Percentiles rank a stretch among this genome's conserved stretches.
Evolutionary conservation across 148 eudicot genomes (phyloP).

Genomic region (Fagopyrum homotropicum): DNA sequence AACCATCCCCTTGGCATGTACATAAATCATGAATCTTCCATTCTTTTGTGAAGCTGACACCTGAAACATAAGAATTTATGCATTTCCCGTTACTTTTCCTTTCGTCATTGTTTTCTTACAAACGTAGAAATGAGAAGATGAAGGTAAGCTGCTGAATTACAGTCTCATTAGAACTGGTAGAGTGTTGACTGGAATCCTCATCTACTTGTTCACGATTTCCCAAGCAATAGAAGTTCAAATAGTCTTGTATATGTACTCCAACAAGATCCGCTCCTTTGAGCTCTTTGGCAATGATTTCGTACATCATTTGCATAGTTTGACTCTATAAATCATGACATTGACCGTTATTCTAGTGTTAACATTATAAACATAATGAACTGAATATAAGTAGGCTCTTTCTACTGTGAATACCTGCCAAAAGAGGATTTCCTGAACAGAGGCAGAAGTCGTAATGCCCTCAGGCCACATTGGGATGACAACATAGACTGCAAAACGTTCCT

Average conservation of each 20-base stretch:
- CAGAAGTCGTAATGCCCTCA: conserved; percentile 50
- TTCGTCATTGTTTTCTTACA: neutral
- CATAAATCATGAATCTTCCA: conserved; percentile 59
- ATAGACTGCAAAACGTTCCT: conserved; percentile 54
- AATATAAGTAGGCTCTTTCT: neutral
- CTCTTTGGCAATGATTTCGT: conserved; percentile 55
- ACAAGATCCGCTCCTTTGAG: conserved; percentile 43
- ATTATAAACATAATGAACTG: neutral
- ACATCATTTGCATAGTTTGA: conserved; percentile 60
- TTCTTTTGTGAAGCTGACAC: conserved; percentile 36
- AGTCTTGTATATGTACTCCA: conserved; percentile 59
- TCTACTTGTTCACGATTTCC: conserved; percentile 67
- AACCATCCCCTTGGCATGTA: conserved; percentile 69
- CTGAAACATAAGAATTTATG: conserved; percentile 17
- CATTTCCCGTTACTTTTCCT: neutral
- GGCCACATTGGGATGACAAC: conserved; percentile 75
- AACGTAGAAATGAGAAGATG: neutral
- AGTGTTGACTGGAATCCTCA: conserved; percentile 20
- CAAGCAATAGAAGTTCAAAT: conserved; percentile 84
- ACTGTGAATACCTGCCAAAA: conserved; percentile 51
- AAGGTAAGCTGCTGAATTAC: conserved; percentile 26
- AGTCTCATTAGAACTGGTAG: conserved; percentile 28
- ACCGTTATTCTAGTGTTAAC: neutral
- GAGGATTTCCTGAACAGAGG: conserved; percentile 56
- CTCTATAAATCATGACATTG: conserved; percentile 21